Base-by-base conservation (phyloP, 2,329 filamentous ascomycete species). In the Phialocephala subalpina region DNA sequence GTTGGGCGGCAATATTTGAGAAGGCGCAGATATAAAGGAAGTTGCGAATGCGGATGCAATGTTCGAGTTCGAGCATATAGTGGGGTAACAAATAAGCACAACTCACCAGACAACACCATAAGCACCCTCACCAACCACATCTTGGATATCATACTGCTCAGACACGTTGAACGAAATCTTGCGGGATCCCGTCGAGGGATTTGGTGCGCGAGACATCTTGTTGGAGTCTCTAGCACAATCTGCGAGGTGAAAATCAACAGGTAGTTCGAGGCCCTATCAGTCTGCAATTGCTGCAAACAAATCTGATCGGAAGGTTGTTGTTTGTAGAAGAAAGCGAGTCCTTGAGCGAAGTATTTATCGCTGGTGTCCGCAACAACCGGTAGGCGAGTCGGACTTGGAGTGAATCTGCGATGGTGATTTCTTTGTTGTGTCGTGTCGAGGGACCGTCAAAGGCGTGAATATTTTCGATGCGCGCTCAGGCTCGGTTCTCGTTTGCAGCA, bases 81-180 rank as follows among this genome's bases (percentile, higher is more conserved):
- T 52, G 57, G 57, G 60, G 65, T 58, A 65, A 59, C 20, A 53
- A 49, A 18, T 33, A 33, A 53, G 25, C 49, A 49, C 2, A 16
- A 82, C 91, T 79, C 87, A 97, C 94, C 96, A 98, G 73, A 99
- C 96, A 72, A 99, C 95, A 80, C 96, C 96, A 77, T 99, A 99
- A 71, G 96, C 96, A 77, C 96, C 96, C 82, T 99, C 96, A 73
- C 96, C 96, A 67, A 99, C 97, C 58, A 99, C 96, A 90, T 99
- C 96, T 80, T 98, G 95, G 73, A 99, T 99, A 78, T 99, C 96
- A 79, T 99, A 99, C 81, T 99, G 96, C 81, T 99, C 96, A 77
- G 94, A 97, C 70, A 99, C 96, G 78, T 99, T 99, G 90, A 99
- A 99, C 64, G 94, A 98, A 80, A 99, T 99, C 87, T 98, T 99